Base-by-base conservation (phyloP, 2,329 filamentous ascomycete species). In the Aureobasidium pullulans region DNA sequence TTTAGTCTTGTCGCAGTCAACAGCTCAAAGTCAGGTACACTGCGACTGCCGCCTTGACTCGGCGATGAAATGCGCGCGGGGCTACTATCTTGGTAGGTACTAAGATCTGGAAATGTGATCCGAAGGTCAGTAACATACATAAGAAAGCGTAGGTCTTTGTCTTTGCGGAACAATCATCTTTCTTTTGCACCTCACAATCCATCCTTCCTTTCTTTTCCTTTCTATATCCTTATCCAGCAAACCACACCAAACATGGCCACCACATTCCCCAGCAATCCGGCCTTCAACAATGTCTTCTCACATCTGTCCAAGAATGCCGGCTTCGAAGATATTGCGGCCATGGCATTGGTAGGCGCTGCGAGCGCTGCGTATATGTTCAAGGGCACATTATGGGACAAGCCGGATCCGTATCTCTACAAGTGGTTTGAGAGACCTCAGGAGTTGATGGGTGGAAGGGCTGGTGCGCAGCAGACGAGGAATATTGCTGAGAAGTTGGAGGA, bases 251-350 rank as follows among this genome's bases (percentile, higher is more conserved):
- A 37, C n/a, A 49, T 49, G 47, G 28, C 32, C 19, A 29, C 47
- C 31, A 6, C 31, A 23, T 37, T 49, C 10, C 3, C 47, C 6
- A 36, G 15, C 10, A 23, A 15, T 6, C 47, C 47, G 5, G 16
- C 19, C 8, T n/a, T 39, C 9, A 50, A 39, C 34, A 34, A 48
- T 36, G 46, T 48, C n/a, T 36, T 48, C 11, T 5, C 46, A 32
- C 34, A 15, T 15, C 5, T 50, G 6, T 39, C 34, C 6, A 16
- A 50, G 16, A 43, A 32, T 29, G 40, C 63, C 2, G 31, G 48
- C 19, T 36, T 59, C 34, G 63, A 64, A 36, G 63, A 65, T 53
- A 46, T 62, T 9, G 47, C 61, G 10, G 62, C 63, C 1, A 48
- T 64, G 36, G 62, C 60, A 28, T 23, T 63, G 19, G 44, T 65